Evolutionary conservation across 2,329 filamentous ascomycete species (phyloP).

Genomic region (Allantophomopsis lycopodina): DNA sequence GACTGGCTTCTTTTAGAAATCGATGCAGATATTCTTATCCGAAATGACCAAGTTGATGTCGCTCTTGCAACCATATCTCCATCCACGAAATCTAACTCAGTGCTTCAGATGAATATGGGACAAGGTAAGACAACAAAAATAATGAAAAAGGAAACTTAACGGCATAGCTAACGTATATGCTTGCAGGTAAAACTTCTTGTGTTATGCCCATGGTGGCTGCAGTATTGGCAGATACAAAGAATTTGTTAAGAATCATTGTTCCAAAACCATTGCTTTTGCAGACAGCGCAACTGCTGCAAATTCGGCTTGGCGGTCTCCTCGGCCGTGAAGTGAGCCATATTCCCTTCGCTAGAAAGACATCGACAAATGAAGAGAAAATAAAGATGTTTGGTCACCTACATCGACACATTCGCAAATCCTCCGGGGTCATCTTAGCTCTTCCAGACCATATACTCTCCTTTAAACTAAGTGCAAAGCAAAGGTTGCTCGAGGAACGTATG

Average conservation of each 20-base stretch:
- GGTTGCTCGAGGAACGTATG: too few species aligned
- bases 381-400: conserved; percentile 23
- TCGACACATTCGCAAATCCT: conserved; percentile 28
- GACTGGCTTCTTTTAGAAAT: conserved; percentile 52
- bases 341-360: conserved; percentile 40
- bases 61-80: conserved; percentile 38
- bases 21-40: conserved; percentile 47
- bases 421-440: conserved; percentile 44
- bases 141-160: too few species aligned
- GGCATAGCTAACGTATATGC: too few species aligned
- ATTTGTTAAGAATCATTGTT: conserved; percentile 43
- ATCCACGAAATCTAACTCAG: conserved; percentile 25
- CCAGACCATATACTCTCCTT: conserved; percentile 53
- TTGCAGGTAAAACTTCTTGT: conserved; percentile 29
- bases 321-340: conserved; percentile 38
- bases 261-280: conserved; percentile 46
- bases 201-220: conserved; percentile 52
- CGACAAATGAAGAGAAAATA: conserved; percentile 18
- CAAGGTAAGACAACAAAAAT: conserved; percentile 39
- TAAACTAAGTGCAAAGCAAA: conserved; percentile 26
- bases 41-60: conserved; percentile 43
- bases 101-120: conserved; percentile 60
- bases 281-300: conserved; percentile 40
- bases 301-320: conserved; percentile 40
- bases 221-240: conserved; percentile 32